Base-by-base conservation (phyloP, 75 land plant species). In the Picea glauca region DNA sequence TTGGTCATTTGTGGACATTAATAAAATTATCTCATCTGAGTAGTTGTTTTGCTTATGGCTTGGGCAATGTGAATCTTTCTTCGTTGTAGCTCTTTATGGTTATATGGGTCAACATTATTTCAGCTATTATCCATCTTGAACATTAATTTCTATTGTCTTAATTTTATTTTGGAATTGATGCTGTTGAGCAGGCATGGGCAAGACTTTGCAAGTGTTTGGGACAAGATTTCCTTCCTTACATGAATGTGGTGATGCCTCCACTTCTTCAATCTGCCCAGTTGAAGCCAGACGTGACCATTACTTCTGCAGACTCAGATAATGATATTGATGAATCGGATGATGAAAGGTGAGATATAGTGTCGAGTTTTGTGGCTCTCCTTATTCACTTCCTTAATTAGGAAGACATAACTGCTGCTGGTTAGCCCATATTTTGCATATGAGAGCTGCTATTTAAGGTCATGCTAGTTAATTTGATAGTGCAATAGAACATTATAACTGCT, bases 221-320 rank as follows among this genome's bases (percentile, higher is more conserved):
- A 13, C 99, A 91, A 70, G 99, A 96, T 83, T 96, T 96, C 79
- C 87, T 94, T 26, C 99, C 98, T 20, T 97, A 97, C 83, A 95
- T 97, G 99, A 84, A 75, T 84, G 92, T 97, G 60, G 99, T 97
- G 50, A 97, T 97, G 99, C 99, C 99, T 56, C 99, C 98, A 59
- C 79, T 97, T 84, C 94, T 97, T 60, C 92, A 90, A 30, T 97
- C 99, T 76, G 99, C 99, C 70, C 99, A 96, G 78, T 87, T 96
- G 20, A 96, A 96, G 76, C 99, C 99, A 62, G 99, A 96, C 85
- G 98, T 96, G 30, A 96, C 95, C 64, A 96, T 96, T 50, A 92
- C 98, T 58, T 97, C 97, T 81, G 98, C 98, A n/a, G 96, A 91
- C 82, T 88, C 94, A 50, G 91, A 90, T 77, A 86, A 85, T 76